A percentile compares a stretch with the other conserved stretches of the same genome.
These are phyloP conservation scores for Haberlea rhodopensis DNA, from an alignment of 257 asterid species.

Conservation along the genomic window DNA sequence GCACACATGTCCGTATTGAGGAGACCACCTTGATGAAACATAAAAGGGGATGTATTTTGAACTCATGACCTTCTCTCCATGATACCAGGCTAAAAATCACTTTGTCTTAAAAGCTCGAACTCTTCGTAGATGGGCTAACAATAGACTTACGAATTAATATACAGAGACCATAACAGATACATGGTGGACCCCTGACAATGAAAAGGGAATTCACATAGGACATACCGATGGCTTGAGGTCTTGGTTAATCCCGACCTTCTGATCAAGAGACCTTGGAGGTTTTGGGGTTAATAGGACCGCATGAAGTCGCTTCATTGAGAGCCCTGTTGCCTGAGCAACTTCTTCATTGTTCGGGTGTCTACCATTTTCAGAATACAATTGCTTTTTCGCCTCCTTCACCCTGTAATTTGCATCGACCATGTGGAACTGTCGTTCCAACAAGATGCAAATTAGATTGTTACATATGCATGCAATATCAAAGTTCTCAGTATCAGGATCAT, in stretches of 20 bases:
- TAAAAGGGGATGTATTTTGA: not conserved
- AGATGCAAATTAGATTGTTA: not conserved
- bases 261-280: slow-evolving; percentile 94
- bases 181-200: not conserved
- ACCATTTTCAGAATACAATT: slow-evolving; percentile 61
- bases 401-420: slow-evolving; percentile 87
- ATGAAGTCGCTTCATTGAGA: slow-evolving; percentile 80
- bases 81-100: not conserved
- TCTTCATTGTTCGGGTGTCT: slow-evolving; percentile 67
- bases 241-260: slow-evolving; percentile 68
- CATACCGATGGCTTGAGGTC: slow-evolving; percentile 80
- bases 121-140: not conserved
- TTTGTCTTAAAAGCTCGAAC: not conserved
- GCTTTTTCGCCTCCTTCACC: slow-evolving; percentile 94
- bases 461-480: not conserved
- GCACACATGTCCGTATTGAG: not conserved
- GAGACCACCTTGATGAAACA: not conserved
- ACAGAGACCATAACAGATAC: not conserved
- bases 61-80: not conserved
- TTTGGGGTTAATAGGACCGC: slow-evolving; percentile 80
- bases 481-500: slow-evolving; percentile 21
- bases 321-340: slow-evolving; percentile 82
- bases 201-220: slow-evolving; percentile 11
- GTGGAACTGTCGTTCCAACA: slow-evolving; percentile 58
- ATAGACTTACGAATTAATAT: too few species aligned